Evolutionary conservation across 2,329 filamentous ascomycete genomes (phyloP), one percentile per base, ranked within the genome.

Genomic region (Didymella pomorum): DNA sequence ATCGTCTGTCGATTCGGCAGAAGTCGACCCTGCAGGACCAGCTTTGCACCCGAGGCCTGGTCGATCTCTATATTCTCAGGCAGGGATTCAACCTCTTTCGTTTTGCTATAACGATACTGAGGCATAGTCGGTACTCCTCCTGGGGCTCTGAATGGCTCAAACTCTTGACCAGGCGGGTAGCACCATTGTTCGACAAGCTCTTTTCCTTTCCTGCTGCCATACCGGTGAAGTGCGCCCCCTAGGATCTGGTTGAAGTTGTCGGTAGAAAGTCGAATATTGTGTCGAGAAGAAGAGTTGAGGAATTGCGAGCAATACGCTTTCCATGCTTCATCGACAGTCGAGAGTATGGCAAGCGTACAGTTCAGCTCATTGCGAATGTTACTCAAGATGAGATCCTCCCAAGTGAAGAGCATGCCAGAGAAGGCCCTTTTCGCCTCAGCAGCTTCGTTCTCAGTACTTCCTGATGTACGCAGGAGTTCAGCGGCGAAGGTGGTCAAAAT

Each of bases 211-310:
- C 62, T 54, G 56, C 79, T 82, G 52, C 82, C 83, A 45, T 81
- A 79, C 0, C 76, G 76, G 26, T 82, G 79, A 2, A 84, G 80
- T 9, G 87, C 76, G n/a, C 82, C 84, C 42, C 80, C 76, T 7
- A 90, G 81, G 7, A 87, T 60, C 18, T 69, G 66, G 60, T 86
- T 82, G 77, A 87, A 86, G 6, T 81, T 72, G 3, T 71, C 67
- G 0, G 77, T 65, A 16, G 68, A 67, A 12, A 77, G 63, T 31
- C 52, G 67, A 43, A 76, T 60, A 11, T 21, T 48, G 53, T 72
- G 69, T 16, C 70, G 68, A 1, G 62, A 63, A 10, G 71, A 70
- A 35, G 68, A 61, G 1, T 64, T 61, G 9, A 77, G 64, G 42
- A 77, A 76, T 16, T 64, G 65, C 3, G 70, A 72, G 47, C 72